Evolutionary conservation across 2,329 filamentous ascomycete species (phyloP).

Genomic region (Blumeria hordei): DNA sequence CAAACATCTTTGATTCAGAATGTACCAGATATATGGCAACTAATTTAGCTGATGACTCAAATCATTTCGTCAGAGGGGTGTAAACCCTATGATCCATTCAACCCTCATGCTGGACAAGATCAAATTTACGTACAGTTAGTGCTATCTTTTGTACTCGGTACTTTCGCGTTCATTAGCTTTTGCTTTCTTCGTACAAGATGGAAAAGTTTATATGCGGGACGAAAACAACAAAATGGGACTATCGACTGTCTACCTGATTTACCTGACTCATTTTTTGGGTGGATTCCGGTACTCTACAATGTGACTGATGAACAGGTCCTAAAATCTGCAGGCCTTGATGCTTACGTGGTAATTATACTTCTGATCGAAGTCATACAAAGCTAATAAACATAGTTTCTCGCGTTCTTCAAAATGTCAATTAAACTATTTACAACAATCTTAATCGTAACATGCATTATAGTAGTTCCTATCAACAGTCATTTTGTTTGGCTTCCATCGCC

Average conservation of each 20-base stretch:
- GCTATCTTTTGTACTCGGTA: conserved; percentile 45
- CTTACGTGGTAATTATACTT: conserved; percentile 47
- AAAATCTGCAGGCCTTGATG: conserved; percentile 75
- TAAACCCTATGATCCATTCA: conserved; percentile 8
- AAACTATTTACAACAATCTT: conserved; percentile 59
- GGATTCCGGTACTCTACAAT: conserved; percentile 67
- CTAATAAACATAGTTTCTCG: conserved; percentile 37
- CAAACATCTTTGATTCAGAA: too few species aligned
- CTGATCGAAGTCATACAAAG: neutral
- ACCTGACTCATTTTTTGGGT: conserved; percentile 69
- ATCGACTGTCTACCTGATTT: conserved; percentile 44
- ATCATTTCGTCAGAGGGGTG: conserved; percentile 7
- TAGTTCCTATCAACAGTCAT: conserved; percentile 63
- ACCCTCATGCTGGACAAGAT: conserved; percentile 10
- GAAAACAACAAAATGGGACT: conserved; percentile 47
- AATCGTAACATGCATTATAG: conserved; percentile 56
- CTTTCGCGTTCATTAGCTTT: conserved; percentile 50
- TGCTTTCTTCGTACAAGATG: conserved; percentile 75
- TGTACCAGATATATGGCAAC: too few species aligned
- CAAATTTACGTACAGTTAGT: conserved; percentile 35
- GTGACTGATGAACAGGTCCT: conserved; percentile 80
- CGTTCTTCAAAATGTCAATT: conserved; percentile 89
- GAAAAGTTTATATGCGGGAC: conserved; percentile 72
- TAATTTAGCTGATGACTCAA: neutral
- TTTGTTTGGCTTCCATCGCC: conserved; percentile 21